Conservation (phyloP, 768 basidiomycete genomes). For the Naganishia randhawae region DNA sequence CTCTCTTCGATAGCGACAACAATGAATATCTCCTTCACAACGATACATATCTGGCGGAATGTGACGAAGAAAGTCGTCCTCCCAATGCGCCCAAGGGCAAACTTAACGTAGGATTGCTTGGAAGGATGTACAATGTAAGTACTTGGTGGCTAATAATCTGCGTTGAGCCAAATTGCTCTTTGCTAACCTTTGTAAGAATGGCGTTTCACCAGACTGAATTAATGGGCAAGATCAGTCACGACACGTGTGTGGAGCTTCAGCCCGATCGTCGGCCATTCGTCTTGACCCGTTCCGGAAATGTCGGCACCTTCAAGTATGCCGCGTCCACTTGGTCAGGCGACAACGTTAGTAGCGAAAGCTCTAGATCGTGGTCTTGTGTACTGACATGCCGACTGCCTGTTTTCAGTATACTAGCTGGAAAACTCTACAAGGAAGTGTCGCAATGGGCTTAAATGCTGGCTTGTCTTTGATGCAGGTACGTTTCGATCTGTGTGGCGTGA, state of each 20-base stretch:
- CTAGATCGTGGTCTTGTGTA: not conserved
- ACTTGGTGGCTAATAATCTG: not conserved
- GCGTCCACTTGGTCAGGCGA: constrained; percentile 48
- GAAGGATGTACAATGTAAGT: constrained; percentile 44
- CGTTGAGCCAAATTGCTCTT: not conserved
- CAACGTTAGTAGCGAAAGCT: constrained; percentile 34
- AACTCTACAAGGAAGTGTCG: constrained; percentile 46
- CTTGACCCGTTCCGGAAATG: constrained; percentile 47
- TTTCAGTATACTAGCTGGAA: constrained; percentile 39
- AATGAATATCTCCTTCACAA: constrained; percentile 48
- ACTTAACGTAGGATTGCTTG: constrained; percentile 39
- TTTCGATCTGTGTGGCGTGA: not conserved
- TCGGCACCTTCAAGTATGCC: constrained; percentile 46
- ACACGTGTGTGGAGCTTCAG: constrained; percentile 33
- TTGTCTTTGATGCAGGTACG: constrained; percentile 43
- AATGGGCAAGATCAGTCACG: constrained; percentile 32
- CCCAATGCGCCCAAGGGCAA: constrained; percentile 30
- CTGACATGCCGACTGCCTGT: not conserved
- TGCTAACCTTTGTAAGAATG: not conserved
- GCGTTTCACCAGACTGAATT: constrained; percentile 17
- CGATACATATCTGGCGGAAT: constrained; percentile 36
- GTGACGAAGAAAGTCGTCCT: constrained; percentile 31
- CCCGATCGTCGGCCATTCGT: constrained; percentile 45
- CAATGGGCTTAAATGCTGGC: constrained; percentile 45
- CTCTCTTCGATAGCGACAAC: constrained; percentile 41